These are phyloP conservation scores for Ormosia emarginata DNA, from an alignment of 306 rosid genomes.

Conservation along the genomic window DNA sequence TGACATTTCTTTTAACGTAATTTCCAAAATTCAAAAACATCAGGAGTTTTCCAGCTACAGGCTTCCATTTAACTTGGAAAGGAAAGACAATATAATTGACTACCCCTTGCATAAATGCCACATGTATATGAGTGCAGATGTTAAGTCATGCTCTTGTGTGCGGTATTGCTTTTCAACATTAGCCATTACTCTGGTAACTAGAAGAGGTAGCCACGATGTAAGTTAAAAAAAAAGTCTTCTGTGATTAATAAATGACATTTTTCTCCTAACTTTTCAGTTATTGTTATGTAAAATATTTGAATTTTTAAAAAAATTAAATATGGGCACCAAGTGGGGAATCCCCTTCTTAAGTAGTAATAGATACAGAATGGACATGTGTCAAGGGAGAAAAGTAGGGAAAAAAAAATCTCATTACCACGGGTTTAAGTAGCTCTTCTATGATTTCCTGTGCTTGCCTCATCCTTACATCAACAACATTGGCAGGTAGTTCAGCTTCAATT, in stretches of 20 bases:
- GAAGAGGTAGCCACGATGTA: not conserved
- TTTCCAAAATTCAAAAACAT: not conserved
- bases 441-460: conserved; percentile 88
- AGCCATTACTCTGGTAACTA: not conserved
- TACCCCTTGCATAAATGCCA: not conserved
- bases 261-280: not conserved
- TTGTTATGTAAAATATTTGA: not conserved
- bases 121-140: not conserved
- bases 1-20: not conserved
- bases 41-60: not conserved
- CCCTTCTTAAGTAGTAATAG: not conserved
- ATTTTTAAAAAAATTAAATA: not conserved
- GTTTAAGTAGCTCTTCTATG: conserved; percentile 88
- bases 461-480: conserved; percentile 62
- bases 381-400: not conserved
- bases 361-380: not conserved
- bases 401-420: conserved; percentile 48
- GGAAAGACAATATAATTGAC: not conserved
- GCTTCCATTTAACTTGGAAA: not conserved
- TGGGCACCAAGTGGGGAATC: not conserved
- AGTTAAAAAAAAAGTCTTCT: not conserved
- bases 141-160: not conserved
- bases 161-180: not conserved
- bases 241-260: not conserved
- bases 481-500: conserved; percentile 91